A percentile compares a stretch with the other conserved stretches of the same genome.
Evolutionary conservation across 2,329 filamentous ascomycete species (phyloP).

Genomic region (Cyclaneusma minus): DNA sequence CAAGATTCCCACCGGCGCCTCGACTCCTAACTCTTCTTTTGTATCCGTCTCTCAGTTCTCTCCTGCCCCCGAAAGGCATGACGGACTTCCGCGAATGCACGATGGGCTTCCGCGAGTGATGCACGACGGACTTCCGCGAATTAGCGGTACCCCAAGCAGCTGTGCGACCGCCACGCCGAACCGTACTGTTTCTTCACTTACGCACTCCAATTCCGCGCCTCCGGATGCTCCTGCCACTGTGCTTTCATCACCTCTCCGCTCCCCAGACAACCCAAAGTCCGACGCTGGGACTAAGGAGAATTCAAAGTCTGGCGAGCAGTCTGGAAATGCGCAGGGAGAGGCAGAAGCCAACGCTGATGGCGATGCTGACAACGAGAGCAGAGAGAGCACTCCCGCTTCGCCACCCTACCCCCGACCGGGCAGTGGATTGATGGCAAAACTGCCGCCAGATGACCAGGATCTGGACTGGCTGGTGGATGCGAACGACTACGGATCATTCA

Average conservation of each 20-base stretch:
- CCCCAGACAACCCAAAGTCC: slow-evolving; percentile 6
- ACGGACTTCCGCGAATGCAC: too few species aligned
- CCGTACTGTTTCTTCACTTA: too few species aligned
- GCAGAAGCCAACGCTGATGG: too few species aligned
- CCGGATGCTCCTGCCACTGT: slow-evolving; percentile 40
- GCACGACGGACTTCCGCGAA: too few species aligned
- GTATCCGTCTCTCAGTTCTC: too few species aligned
- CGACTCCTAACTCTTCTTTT: too few species aligned
- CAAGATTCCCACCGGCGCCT: slow-evolving; percentile 15
- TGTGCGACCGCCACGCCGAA: neutral
- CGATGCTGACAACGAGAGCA: slow-evolving; percentile 21
- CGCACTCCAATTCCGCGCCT: neutral
- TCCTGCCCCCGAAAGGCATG: too few species aligned
- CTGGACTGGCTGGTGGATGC: slow-evolving; percentile 47
- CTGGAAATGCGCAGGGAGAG: slow-evolving; percentile 3
- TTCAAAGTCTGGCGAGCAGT: neutral
- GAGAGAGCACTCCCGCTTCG: slow-evolving; percentile 36
- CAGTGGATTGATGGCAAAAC: slow-evolving; percentile 34
- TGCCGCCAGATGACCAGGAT: slow-evolving; percentile 41
- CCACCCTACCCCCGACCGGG: slow-evolving; percentile 48
- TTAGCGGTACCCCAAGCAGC: neutral
- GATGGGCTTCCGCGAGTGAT: too few species aligned
- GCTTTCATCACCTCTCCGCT: slow-evolving; percentile 15
- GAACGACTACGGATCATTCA: slow-evolving; percentile 18
- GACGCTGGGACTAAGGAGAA: slow-evolving; percentile 5